A percentile compares a stretch with the other conserved stretches of the same genome.
Evolutionary conservation across 345 rosid genomes (phyloP).

Genomic region (Odontarrhena argentea): DNA sequence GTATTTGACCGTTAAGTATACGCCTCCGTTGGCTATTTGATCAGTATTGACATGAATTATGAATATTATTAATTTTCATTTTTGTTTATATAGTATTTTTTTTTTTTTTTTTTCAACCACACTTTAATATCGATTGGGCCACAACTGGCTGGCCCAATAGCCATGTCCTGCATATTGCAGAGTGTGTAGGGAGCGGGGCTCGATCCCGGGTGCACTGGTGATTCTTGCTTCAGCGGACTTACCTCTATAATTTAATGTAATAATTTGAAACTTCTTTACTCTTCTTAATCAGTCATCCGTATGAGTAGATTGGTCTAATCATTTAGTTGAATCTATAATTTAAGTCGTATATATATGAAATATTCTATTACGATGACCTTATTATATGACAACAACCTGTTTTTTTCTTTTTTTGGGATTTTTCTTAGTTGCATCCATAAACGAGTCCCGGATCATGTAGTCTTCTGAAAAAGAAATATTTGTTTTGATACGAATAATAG

Average conservation of each 20-base stretch:
- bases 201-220: no score
- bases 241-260: no score
- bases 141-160: no score
- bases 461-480: neutral
- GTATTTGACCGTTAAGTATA: conserved; percentile 34
- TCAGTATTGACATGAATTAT: conserved; percentile 8
- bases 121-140: no score
- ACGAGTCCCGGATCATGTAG: conserved; percentile 32
- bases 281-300: conserved; percentile 27
- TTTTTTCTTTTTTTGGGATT: neutral
- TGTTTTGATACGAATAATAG: no score
- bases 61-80: no score
- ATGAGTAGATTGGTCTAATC: conserved; percentile 27
- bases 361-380: conserved; percentile 9
- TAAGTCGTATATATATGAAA: neutral
- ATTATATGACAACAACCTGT: conserved; percentile 22
- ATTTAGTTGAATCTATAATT: conserved; percentile 19
- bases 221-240: no score
- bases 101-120: no score
- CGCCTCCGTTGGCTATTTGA: conserved; percentile 34
- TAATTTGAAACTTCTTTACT: conserved; percentile 22
- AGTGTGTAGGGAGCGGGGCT: no score
- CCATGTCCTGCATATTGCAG: no score
- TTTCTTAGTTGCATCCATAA: conserved; percentile 23
- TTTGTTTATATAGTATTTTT: neutral